phyloP scores from a whole-genome alignment of 495 filamentous ascomycete genomes.

The Apiosordaria backusii region DNA sequence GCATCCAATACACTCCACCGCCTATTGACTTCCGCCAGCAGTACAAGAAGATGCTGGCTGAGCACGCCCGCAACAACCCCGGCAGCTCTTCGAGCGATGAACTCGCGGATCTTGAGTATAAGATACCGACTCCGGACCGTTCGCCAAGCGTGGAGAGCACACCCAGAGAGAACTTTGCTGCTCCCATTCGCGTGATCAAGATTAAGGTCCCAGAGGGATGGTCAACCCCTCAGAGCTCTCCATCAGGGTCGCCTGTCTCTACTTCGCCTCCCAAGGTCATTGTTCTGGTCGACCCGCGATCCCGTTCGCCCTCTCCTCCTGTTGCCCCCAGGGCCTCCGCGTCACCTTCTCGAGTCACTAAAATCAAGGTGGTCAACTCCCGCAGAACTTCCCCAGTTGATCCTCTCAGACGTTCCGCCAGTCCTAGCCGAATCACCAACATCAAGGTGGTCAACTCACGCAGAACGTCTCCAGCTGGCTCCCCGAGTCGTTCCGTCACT shows the following conservation, averaged over 20 bases:
- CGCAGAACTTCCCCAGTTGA: background rate
- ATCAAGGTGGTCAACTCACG: background rate
- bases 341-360: background rate
- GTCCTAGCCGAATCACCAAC: background rate
- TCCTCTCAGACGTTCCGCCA: background rate
- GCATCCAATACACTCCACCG: conserved; percentile 17
- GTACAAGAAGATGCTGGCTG: background rate
- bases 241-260: background rate
- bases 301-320: conserved; percentile 3
- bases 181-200: conserved; percentile 20
- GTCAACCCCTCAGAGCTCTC: background rate
- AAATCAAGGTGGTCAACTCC: background rate
- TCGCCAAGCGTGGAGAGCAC: background rate
- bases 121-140: conserved; percentile 8
- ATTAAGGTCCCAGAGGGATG: conserved; percentile 14
- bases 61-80: background rate
- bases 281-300: conserved; percentile 10
- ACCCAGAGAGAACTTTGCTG: background rate
- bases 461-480: background rate
- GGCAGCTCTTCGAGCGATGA: background rate
- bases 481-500: background rate
- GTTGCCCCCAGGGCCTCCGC: background rate
- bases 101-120: background rate
- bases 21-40: background rate
- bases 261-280: conserved; percentile 7